Percentiles rank a stretch among this genome's conserved stretches.
Conservation (phyloP, 2,329 filamentous ascomycete genomes). For the Nothophoma quercina region DNA sequence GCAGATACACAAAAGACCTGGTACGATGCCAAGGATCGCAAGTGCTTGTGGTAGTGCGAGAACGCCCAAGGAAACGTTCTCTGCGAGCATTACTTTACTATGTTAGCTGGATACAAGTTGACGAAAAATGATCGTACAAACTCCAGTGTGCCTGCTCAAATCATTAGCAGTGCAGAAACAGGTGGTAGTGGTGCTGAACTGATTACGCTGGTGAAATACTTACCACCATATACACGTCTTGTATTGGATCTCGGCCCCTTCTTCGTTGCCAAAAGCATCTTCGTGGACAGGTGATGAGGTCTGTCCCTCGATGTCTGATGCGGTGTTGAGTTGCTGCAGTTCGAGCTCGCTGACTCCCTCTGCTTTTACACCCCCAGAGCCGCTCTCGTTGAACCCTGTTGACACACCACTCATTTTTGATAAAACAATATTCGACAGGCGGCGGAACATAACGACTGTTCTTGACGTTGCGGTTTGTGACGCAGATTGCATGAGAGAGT, state of each 20-base stretch:
- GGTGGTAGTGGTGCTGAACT: not conserved
- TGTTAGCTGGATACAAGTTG: not conserved
- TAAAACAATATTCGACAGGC: not conserved
- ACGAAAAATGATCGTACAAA: slow-evolving; percentile 39
- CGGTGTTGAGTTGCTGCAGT: not conserved
- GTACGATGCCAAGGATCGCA: slow-evolving; percentile 61
- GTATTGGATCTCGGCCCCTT: slow-evolving; percentile 57
- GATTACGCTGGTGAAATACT: slow-evolving; percentile 18
- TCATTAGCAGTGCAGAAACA: not conserved
- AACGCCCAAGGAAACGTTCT: slow-evolving; percentile 65
- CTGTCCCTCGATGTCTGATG: slow-evolving; percentile 25
- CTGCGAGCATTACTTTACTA: slow-evolving; percentile 62
- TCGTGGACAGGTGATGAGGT: not conserved
- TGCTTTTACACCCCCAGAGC: not conserved
- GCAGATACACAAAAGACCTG: slow-evolving; percentile 62
- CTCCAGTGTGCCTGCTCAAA: slow-evolving; percentile 51
- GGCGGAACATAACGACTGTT: not conserved
- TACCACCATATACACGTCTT: slow-evolving; percentile 60
- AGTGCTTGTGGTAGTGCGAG: slow-evolving; percentile 63
- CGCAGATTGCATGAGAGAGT: not conserved
- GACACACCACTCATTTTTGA: not conserved
- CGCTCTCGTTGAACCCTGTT: not conserved
- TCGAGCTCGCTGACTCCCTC: not conserved
- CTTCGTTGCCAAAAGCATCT: slow-evolving; percentile 39
- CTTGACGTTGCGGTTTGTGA: not conserved